These are phyloP conservation scores for Aegle marmelos DNA, from an alignment of 345 rosid species.

Conservation along the genomic window DNA sequence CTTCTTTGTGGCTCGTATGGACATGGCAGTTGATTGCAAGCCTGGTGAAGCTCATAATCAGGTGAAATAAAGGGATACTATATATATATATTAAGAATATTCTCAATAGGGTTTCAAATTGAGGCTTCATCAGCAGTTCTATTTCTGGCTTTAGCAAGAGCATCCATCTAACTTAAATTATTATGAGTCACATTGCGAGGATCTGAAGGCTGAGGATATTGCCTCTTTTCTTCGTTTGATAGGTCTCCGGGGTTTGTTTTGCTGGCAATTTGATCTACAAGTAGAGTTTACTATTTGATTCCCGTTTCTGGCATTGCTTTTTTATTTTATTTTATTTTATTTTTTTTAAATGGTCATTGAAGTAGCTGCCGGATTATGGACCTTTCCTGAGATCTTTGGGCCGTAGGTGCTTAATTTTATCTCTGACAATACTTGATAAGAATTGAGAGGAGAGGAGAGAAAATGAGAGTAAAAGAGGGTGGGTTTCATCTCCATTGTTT, in stretches of 20 bases:
- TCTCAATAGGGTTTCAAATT: background rate
- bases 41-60: constrained; percentile 72
- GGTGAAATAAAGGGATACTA: constrained; percentile 21
- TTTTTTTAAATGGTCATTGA: no score
- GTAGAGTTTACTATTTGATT: background rate
- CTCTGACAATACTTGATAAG: background rate
- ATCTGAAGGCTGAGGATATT: no score
- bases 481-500: no score
- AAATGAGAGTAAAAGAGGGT: no score
- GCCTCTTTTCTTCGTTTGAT: background rate
- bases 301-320: no score
- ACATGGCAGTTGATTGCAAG: constrained; percentile 76
- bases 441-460: no score
- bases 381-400: no score
- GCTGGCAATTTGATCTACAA: background rate
- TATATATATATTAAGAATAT: background rate
- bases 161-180: background rate
- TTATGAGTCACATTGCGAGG: background rate
- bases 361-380: no score
- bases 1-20: constrained; percentile 75
- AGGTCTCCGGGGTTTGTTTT: no score
- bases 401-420: no score
- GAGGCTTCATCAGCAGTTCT: background rate
- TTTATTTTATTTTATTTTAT: no score
- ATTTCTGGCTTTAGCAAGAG: background rate